These are phyloP conservation scores for Aspergillus alliaceus DNA, from an alignment of 2,329 filamentous ascomycete species.

Conservation along the genomic window DNA sequence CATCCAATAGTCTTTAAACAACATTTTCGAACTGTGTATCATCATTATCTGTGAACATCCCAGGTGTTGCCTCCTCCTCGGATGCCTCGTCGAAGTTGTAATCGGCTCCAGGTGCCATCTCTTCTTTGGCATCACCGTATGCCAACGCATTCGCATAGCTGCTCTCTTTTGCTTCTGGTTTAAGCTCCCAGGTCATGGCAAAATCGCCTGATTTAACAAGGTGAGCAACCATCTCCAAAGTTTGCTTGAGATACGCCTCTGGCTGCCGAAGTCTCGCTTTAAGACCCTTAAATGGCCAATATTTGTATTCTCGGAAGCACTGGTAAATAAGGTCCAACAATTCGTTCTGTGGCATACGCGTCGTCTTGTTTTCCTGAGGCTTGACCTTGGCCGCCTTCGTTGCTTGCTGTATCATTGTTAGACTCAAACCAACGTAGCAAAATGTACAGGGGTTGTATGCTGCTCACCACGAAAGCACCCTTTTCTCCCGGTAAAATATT, in stretches of 20 bases:
- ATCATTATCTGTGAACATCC: constrained; percentile 61
- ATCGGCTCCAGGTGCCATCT: constrained; percentile 47
- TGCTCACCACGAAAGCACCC: constrained; percentile 45
- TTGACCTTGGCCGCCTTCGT: constrained; percentile 55
- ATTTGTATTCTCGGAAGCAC: constrained; percentile 81
- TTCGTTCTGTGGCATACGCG: constrained; percentile 85
- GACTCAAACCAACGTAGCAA: not conserved
- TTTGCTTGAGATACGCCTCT: constrained; percentile 87
- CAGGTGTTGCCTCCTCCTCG: constrained; percentile 48
- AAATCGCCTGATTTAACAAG: constrained; percentile 81
- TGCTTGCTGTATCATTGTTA: constrained; percentile 39
- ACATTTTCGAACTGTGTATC: constrained; percentile 81
- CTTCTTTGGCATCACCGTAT: constrained; percentile 53
- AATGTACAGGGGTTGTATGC: too few relatives aligned
- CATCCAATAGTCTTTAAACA: constrained; percentile 28
- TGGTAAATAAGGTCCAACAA: constrained; percentile 81
- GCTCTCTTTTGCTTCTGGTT: constrained; percentile 63
- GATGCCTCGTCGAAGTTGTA: constrained; percentile 53
- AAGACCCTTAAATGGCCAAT: constrained; percentile 91
- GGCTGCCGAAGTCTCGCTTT: constrained; percentile 78
- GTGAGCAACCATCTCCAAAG: constrained; percentile 77
- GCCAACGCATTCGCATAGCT: constrained; percentile 45
- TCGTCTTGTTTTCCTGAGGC: constrained; percentile 75
- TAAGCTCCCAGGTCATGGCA: constrained; percentile 81
- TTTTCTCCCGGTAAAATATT: constrained; percentile 48